Evolutionary conservation across 139 green algal genomes (phyloP), one percentile per base, ranked within the genome.

Genomic region (Chlorella ohadii): DNA sequence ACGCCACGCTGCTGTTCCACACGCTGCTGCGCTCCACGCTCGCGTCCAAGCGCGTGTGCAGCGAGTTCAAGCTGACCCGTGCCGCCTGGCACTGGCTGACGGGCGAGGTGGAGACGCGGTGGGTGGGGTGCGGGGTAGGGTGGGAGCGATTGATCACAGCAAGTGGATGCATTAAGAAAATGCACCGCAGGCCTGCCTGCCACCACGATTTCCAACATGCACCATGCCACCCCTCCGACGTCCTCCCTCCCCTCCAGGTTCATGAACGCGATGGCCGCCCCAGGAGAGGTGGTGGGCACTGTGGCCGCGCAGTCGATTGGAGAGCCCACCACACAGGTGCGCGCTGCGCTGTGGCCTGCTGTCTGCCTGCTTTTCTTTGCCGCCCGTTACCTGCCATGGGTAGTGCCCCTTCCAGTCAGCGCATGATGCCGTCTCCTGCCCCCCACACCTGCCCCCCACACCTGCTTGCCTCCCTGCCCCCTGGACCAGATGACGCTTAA

Each of bases 291-390:
- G 84, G 96, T 99, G 31, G 97, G 97, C 83, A 97, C 93, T 11
- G 88, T 99, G 27, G 97, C 97, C 23, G 97, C 97, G 27, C 97
- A 99, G 92, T 97, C 91, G 66, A 97, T 99, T 73, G 97, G 97
- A 3, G 97, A 99, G 94, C 97, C 97, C 25, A 98, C 97, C 36
- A 99, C 97, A 56, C 70, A 77, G 70, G 70, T 77, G 41, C 11
- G 39, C 34, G 4, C 4, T 2, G 34, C 15, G 51, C 11, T 47
- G 65, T 47, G 33, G 31, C 33, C 44, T 55, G 65, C 2, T 11
- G 33, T 44, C 9, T 19, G n/a, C n/a, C n/a, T n/a, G n/a, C n/a
- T n/a, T n/a, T n/a, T n/a, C n/a, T n/a, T n/a, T n/a, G n/a, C n/a
- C n/a, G n/a, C n/a, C n/a, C n/a, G n/a, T n/a, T n/a, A n/a, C n/a